Percentiles rank a stretch among this genome's conserved stretches.
These are phyloP conservation scores for Linderina pennispora DNA, from an alignment of 192 early-diverging fungal species.

Conservation along the genomic window DNA sequence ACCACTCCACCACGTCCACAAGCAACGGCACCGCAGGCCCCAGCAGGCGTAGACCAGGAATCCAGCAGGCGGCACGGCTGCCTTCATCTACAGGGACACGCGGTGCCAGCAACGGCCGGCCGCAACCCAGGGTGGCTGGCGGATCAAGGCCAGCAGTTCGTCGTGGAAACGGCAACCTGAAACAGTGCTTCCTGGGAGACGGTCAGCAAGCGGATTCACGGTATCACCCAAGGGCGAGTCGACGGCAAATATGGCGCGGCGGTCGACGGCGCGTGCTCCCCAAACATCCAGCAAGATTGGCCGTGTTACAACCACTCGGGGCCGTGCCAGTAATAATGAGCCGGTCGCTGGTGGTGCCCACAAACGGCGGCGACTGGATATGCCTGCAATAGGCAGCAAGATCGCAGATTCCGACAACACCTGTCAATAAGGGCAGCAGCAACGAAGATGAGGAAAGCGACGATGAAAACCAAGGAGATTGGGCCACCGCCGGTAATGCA, in stretches of 20 bases:
- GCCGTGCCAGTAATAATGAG: too few species aligned
- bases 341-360: too few species aligned
- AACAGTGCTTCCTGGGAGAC: constrained; percentile 25
- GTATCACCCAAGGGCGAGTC: constrained; percentile 31
- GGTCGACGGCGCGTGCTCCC: background rate
- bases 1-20: too few species aligned
- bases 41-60: background rate
- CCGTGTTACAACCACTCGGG: too few species aligned
- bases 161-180: background rate
- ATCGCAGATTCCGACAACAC: too few species aligned
- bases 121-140: too few species aligned
- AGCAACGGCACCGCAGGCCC: background rate
- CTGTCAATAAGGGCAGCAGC: background rate
- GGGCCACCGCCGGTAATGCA: constrained; percentile 25
- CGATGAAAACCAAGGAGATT: constrained; percentile 9
- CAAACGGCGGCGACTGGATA: too few species aligned
- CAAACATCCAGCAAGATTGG: too few species aligned
- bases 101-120: constrained; percentile 1
- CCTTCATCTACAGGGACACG: background rate
- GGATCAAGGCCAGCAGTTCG: too few species aligned
- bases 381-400: too few species aligned
- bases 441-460: constrained; percentile 4
- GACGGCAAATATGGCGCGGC: too few species aligned
- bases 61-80: background rate
- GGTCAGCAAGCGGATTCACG: constrained; percentile 37